Conservation (phyloP, 179 eudicot genomes). For the Amaranthus tricolor region DNA sequence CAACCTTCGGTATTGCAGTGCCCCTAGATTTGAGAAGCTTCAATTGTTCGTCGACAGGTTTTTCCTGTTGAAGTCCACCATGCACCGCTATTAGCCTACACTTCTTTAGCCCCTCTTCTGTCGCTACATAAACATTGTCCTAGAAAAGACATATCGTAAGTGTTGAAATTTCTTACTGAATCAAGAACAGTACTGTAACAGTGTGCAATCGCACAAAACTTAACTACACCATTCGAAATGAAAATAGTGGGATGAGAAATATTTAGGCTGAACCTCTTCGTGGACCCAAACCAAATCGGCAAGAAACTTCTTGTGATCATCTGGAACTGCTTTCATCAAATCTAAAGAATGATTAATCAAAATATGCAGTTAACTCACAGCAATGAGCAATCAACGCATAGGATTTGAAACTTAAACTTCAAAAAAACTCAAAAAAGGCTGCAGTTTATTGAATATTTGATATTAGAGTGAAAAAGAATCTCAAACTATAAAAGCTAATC, state of each 20-base stretch:
- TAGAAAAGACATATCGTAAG: slow-evolving; percentile 17
- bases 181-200: too few species aligned
- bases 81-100: slow-evolving; percentile 80
- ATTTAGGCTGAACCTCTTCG: slow-evolving; percentile 62
- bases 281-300: slow-evolving; percentile 87
- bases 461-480: too few species aligned
- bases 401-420: not conserved
- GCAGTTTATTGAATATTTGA: too few species aligned
- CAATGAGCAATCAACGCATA: not conserved
- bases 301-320: slow-evolving; percentile 85
- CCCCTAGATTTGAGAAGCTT: slow-evolving; percentile 58
- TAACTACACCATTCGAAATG: not conserved
- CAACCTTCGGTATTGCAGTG: slow-evolving; percentile 67
- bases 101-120: slow-evolving; percentile 57
- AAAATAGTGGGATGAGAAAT: not conserved
- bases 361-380: not conserved
- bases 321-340: slow-evolving; percentile 72
- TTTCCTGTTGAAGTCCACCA: slow-evolving; percentile 71
- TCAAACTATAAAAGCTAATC: too few species aligned
- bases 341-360: slow-evolving; percentile 36
- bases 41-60: slow-evolving; percentile 63
- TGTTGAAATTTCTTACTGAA: not conserved
- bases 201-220: not conserved
- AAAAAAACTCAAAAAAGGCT: too few species aligned
- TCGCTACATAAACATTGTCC: slow-evolving; percentile 69